Evolutionary conservation across 768 basidiomycete genomes (phyloP).

Genomic region (Mycena amicta): DNA sequence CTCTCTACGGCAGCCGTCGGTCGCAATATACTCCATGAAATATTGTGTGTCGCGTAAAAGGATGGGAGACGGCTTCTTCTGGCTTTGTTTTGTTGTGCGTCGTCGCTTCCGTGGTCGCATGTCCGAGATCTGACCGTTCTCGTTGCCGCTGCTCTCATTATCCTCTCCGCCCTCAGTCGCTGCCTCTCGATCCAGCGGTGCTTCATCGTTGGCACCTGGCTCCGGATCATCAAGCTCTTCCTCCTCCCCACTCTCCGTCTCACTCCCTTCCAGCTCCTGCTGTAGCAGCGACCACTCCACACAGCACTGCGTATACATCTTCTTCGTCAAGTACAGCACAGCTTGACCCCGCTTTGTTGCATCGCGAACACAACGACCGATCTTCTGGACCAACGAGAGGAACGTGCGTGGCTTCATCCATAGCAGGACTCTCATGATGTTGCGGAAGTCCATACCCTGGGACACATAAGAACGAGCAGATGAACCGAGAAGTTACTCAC

Average conservation of each 20-base stretch:
- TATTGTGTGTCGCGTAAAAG: conserved; percentile 8
- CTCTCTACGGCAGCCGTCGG: conserved; percentile 2
- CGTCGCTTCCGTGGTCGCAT: not conserved
- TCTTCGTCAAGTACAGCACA: conserved; percentile 14
- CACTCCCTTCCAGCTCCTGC: not conserved
- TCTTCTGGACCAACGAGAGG: conserved; percentile 14
- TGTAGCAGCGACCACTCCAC: conserved; percentile 2
- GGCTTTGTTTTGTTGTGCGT: not conserved
- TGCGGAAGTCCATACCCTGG: conserved; percentile 19
- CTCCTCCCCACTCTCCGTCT: not conserved
- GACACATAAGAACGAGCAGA: not conserved
- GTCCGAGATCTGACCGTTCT: too few species aligned
- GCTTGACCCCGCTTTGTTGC: not conserved
- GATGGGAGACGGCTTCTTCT: not conserved
- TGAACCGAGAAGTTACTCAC: not conserved
- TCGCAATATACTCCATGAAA: conserved; percentile 13
- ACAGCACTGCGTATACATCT: conserved; percentile 2
- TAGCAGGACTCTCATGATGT: conserved; percentile 9
- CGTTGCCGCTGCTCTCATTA: too few species aligned
- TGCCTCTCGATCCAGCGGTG: not conserved
- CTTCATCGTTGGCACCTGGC: too few species aligned
- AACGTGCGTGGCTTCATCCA: conserved; percentile 19
- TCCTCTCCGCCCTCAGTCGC: not conserved
- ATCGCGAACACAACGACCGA: conserved; percentile 14
- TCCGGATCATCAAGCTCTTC: not conserved